Evolutionary conservation across 306 rosid species (phyloP).

Genomic region (Prunus persica): Prunus_persica_NCBIv2 NC_034010.1:29314501-29315000

Average conservation of each 20-base stretch:
- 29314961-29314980: conserved; percentile 51
- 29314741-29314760: conserved; percentile 71
- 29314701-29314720: conserved; percentile 84
- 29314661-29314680: background rate
- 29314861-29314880: conserved; percentile 38
- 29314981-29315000: conserved; percentile 39
- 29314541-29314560: conserved; percentile 87
- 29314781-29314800: conserved; percentile 83
- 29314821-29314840: conserved; percentile 75
- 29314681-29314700: conserved; percentile 72
- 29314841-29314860: conserved; percentile 65
- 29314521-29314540: conserved; percentile 87
- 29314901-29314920: conserved; percentile 59
- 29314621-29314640: no score
- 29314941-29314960: conserved; percentile 74
- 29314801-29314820: conserved; percentile 83
- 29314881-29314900: conserved; percentile 39
- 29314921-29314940: conserved; percentile 77
- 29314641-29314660: no score
- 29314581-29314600: conserved; percentile 72
- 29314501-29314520: conserved; percentile 95
- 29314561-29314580: conserved; percentile 84
- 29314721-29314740: conserved; percentile 77
- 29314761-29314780: conserved; percentile 71
- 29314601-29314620: background rate